Evolutionary conservation across 495 filamentous ascomycete species (phyloP).

Genomic region (Aspergillus leporis): DNA sequence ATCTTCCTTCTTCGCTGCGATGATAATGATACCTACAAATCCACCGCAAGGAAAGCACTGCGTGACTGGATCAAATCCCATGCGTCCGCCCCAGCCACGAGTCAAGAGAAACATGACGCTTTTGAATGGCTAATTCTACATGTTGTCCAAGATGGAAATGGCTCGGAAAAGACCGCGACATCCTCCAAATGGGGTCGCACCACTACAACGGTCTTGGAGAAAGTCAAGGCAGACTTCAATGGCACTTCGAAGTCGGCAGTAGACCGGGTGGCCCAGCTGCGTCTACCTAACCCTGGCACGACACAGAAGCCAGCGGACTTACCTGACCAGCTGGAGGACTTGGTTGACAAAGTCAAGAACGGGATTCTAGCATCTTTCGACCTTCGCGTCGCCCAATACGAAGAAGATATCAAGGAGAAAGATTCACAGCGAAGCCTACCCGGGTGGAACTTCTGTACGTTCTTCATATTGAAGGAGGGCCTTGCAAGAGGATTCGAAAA

Average conservation of each 20-base stretch:
- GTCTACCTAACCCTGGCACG: slow-evolving; percentile 54
- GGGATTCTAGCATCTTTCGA: slow-evolving; percentile 90
- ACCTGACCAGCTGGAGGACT: slow-evolving; percentile 75
- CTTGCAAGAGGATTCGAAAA: slow-evolving; percentile 92
- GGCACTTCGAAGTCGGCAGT: slow-evolving; percentile 71
- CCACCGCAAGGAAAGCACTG: slow-evolving; percentile 69
- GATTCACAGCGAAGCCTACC: slow-evolving; percentile 85
- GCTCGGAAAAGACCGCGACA: slow-evolving; percentile 71
- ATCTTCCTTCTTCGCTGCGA: slow-evolving; percentile 86
- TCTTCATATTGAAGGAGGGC: slow-evolving; percentile 96
- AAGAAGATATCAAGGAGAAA: slow-evolving; percentile 94
- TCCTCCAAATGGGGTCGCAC: slow-evolving; percentile 78
- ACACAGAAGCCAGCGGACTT: slow-evolving; percentile 64
- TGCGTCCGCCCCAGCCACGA: slow-evolving; percentile 50
- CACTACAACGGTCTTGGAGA: slow-evolving; percentile 81
- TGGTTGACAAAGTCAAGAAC: slow-evolving; percentile 82
- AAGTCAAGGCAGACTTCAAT: slow-evolving; percentile 90
- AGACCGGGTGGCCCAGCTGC: slow-evolving; percentile 84
- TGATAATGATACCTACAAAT: slow-evolving; percentile 92
- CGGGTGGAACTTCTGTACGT: slow-evolving; percentile 99
- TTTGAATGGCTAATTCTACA: slow-evolving; percentile 97
- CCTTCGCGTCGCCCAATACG: slow-evolving; percentile 86
- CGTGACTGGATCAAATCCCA: slow-evolving; percentile 89
- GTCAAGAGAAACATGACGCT: slow-evolving; percentile 86
- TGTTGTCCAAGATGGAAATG: slow-evolving; percentile 64